These are phyloP conservation scores for Chaetoscypha palmicola DNA, from an alignment of 2,329 filamentous ascomycete species.

Conservation along the genomic window DNA sequence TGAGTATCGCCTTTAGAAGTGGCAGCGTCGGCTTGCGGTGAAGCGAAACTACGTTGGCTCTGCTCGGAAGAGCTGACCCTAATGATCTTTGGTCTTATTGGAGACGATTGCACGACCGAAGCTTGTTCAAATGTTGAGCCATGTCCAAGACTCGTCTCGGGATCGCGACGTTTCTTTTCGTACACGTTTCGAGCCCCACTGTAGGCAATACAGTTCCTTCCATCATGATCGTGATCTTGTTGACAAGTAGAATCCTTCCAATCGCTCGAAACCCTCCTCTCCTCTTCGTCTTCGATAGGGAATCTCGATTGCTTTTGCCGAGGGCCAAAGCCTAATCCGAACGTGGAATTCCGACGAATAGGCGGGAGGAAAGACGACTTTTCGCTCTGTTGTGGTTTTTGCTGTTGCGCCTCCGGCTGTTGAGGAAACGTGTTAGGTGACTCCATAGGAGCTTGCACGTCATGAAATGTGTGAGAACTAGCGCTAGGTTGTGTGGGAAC, in stretches of 20 bases:
- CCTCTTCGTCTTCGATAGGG: constrained; percentile 23
- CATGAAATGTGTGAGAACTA: too few relatives aligned
- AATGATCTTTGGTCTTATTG: constrained; percentile 3
- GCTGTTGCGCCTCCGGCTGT: too few relatives aligned
- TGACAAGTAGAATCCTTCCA: background rate
- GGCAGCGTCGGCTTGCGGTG: constrained; percentile 8
- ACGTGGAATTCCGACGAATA: constrained; percentile 51
- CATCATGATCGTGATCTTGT: background rate
- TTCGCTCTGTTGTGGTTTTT: constrained; percentile 8
- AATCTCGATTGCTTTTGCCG: constrained; percentile 26
- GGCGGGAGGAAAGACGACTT: constrained; percentile 45
- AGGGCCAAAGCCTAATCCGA: constrained; percentile 37
- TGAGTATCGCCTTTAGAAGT: too few relatives aligned
- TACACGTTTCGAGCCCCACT: background rate
- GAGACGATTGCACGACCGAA: background rate
- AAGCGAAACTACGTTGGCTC: constrained; percentile 4
- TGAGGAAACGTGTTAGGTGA: too few relatives aligned
- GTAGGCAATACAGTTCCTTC: background rate
- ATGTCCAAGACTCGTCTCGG: background rate
- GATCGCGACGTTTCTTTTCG: background rate
- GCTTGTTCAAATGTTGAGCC: background rate
- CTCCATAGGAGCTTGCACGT: too few relatives aligned
- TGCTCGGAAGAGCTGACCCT: constrained; percentile 10
- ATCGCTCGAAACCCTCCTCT: background rate
- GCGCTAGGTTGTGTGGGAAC: background rate